phyloP scores from a whole-genome alignment of 2,329 filamentous ascomycete genomes.

The Penicillium italicum region DNA sequence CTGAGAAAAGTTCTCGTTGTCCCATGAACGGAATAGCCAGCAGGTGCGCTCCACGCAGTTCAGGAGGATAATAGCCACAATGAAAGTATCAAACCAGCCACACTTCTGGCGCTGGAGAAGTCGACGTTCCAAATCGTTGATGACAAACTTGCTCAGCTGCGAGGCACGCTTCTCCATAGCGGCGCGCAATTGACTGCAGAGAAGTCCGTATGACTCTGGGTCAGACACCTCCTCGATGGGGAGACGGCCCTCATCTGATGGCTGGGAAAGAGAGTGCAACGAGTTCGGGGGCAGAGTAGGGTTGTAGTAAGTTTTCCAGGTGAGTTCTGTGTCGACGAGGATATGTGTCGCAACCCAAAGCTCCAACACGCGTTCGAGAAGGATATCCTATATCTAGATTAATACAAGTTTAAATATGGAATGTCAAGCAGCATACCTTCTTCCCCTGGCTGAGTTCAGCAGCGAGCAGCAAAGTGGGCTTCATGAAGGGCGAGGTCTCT shows the following conservation, averaged over 20 bases:
- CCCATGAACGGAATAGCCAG: conserved; percentile 56
- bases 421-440: conserved; percentile 28
- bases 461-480: conserved; percentile 45
- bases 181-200: conserved; percentile 54
- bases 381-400: conserved; percentile 9
- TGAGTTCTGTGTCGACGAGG: conserved; percentile 48
- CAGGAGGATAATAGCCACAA: conserved; percentile 57
- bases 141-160: conserved; percentile 51
- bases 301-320: conserved; percentile 51
- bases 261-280: conserved; percentile 36
- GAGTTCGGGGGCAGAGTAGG: conserved; percentile 39
- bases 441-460: conserved; percentile 38
- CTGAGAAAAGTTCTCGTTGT: conserved; percentile 38
- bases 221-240: conserved; percentile 41
- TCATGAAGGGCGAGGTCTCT: conserved; percentile 52
- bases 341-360: conserved; percentile 56
- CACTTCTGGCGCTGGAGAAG: conserved; percentile 56
- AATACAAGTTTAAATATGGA: background rate
- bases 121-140: conserved; percentile 60
- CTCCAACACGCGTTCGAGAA: conserved; percentile 50
- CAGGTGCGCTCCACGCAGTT: conserved; percentile 59
- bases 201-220: conserved; percentile 47
- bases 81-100: conserved; percentile 56
- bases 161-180: conserved; percentile 54
- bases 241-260: conserved; percentile 40